phyloP scores from a whole-genome alignment of 257 asterid genomes.

The Primulina eburnea region DNA sequence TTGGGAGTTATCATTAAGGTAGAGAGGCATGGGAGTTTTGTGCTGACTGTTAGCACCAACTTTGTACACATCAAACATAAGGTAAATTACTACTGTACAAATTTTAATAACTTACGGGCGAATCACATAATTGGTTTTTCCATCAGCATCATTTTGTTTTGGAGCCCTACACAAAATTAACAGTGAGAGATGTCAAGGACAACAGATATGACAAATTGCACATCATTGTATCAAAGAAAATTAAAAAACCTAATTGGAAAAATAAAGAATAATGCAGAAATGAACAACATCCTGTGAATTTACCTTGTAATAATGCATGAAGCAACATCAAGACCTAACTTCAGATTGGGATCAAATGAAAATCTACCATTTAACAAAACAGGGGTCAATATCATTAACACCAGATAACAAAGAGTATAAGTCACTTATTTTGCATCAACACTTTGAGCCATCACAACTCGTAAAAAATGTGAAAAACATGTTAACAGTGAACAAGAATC shows the following conservation, averaged over 20 bases:
- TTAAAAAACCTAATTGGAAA: conserved; percentile 15
- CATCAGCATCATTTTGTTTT: conserved; percentile 74
- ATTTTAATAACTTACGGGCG: conserved; percentile 74
- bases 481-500: background rate
- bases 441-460: conserved; percentile 13
- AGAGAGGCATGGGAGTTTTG: conserved; percentile 6
- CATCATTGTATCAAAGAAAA: background rate
- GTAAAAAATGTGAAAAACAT: conserved; percentile 1
- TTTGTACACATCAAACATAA: background rate
- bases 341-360: conserved; percentile 75
- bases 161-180: conserved; percentile 63
- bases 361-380: conserved; percentile 52
- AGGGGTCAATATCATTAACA: conserved; percentile 17
- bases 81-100: conserved; percentile 5
- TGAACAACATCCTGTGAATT: conserved; percentile 22
- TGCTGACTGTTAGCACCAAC: conserved; percentile 18
- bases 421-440: conserved; percentile 9
- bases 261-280: conserved; percentile 14
- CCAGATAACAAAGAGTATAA: conserved; percentile 18
- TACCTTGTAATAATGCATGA: conserved; percentile 90
- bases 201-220: background rate
- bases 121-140: conserved; percentile 76
- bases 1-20: background rate
- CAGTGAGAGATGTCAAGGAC: conserved; percentile 18
- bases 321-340: conserved; percentile 91